phyloP scores from a whole-genome alignment of 805 yeast genomes.

The Babjeviella inositovora region DNA sequence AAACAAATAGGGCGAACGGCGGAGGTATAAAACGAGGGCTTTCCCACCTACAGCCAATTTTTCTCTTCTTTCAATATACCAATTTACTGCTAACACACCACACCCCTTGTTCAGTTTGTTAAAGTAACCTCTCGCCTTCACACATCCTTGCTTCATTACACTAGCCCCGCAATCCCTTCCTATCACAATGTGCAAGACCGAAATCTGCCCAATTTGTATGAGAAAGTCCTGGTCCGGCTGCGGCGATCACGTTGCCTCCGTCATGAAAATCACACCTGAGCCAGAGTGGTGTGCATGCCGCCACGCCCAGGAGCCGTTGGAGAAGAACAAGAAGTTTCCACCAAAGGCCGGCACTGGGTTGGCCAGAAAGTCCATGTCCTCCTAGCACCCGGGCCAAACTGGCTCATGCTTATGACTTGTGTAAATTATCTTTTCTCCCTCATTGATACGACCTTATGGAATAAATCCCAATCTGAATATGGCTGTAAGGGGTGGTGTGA shows the following conservation, averaged over 20 bases:
- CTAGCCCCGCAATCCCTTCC: too few species aligned
- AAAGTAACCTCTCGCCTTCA: too few species aligned
- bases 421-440: not conserved
- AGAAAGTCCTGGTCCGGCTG: slow-evolving; percentile 50
- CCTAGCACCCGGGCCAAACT: slow-evolving; percentile 4
- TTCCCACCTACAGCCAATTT: too few species aligned
- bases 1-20: too few species aligned
- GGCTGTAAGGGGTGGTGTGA: too few species aligned
- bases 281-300: slow-evolving; percentile 38
- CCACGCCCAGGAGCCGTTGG: slow-evolving; percentile 21
- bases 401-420: slow-evolving; percentile 1
- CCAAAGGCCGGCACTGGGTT: slow-evolving; percentile 53
- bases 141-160: too few species aligned
- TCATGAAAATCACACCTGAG: slow-evolving; percentile 35
- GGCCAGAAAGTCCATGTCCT: slow-evolving; percentile 17
- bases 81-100: too few species aligned
- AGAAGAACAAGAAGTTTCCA: slow-evolving; percentile 25
- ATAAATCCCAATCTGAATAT: too few species aligned
- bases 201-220: slow-evolving; percentile 18
- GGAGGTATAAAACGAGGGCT: too few species aligned
- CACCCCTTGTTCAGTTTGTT: too few species aligned
- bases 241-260: slow-evolving; percentile 33
- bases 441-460: too few species aligned
- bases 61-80: too few species aligned
- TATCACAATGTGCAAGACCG: slow-evolving; percentile 15